phyloP scores from a whole-genome alignment of 2,329 filamentous ascomycete species.

The Biscogniauxia mediterranea region DNA sequence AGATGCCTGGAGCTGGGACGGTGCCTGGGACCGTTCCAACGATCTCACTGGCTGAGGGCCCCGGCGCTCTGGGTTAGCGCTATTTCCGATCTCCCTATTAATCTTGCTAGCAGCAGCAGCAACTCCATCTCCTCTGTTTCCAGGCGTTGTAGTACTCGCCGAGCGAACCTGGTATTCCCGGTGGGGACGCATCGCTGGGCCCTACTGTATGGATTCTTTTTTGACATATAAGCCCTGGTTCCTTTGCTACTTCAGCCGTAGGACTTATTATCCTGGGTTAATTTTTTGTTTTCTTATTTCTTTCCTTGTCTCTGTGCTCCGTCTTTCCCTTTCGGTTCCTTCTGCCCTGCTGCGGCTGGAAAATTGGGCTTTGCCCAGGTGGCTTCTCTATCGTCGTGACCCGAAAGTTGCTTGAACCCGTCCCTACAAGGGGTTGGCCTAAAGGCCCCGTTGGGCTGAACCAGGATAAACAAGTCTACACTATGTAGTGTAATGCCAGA shows the following conservation, averaged over 20 bases:
- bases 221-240: too few species aligned
- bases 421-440: neutral
- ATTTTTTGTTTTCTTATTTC: too few species aligned
- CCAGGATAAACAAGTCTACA: too few species aligned
- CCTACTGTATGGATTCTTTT: neutral
- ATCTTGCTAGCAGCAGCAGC: neutral
- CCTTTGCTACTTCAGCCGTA: neutral
- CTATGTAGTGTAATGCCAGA: too few species aligned
- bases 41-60: neutral
- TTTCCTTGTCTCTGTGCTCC: neutral
- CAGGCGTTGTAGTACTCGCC: too few species aligned
- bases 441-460: too few species aligned
- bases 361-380: too few species aligned
- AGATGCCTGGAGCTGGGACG: slow-evolving; percentile 1
- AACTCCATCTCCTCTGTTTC: too few species aligned
- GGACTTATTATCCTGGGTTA: neutral
- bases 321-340: neutral
- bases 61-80: neutral
- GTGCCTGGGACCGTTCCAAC: neutral
- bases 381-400: too few species aligned
- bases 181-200: neutral
- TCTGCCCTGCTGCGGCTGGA: neutral
- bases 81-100: neutral
- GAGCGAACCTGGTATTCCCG: neutral
- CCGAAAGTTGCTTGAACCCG: too few species aligned